These are phyloP conservation scores for Solanum tarapatanum DNA, from an alignment of 257 asterid genomes.

Conservation along the genomic window DNA sequence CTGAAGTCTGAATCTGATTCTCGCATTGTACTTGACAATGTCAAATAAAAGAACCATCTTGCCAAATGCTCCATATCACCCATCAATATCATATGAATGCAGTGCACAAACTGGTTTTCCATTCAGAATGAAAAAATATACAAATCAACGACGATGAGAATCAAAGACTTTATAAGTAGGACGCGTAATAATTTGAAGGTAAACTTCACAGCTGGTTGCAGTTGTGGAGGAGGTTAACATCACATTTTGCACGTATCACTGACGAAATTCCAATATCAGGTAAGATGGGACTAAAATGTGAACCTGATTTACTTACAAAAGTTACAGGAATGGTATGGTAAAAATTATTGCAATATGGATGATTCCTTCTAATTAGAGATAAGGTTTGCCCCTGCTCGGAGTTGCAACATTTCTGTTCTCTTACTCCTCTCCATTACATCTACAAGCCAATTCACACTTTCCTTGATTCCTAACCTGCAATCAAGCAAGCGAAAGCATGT, in stretches of 20 bases:
- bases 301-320: slow-evolving; percentile 11
- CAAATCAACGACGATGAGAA: background rate
- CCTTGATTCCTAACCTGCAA: slow-evolving; percentile 66
- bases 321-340: slow-evolving; percentile 1
- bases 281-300: slow-evolving; percentile 6
- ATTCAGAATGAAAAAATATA: background rate
- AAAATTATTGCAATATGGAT: background rate
- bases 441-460: slow-evolving; percentile 73
- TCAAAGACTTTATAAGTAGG: background rate
- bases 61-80: background rate
- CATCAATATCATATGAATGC: background rate
- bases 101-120: background rate
- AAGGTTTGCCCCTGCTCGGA: slow-evolving; percentile 37
- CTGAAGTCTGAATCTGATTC: background rate
- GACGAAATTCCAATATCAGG: background rate
- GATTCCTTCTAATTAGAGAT: background rate
- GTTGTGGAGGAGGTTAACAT: background rate
- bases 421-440: slow-evolving; percentile 78
- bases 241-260: background rate
- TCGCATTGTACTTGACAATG: background rate
- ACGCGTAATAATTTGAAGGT: background rate
- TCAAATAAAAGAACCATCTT: background rate
- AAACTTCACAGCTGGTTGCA: background rate
- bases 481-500: background rate
- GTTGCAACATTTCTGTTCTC: slow-evolving; percentile 60